These are phyloP conservation scores for Rhizoclosmatium globosum DNA, from an alignment of 192 early-diverging fungal species.

Conservation along the genomic window DNA sequence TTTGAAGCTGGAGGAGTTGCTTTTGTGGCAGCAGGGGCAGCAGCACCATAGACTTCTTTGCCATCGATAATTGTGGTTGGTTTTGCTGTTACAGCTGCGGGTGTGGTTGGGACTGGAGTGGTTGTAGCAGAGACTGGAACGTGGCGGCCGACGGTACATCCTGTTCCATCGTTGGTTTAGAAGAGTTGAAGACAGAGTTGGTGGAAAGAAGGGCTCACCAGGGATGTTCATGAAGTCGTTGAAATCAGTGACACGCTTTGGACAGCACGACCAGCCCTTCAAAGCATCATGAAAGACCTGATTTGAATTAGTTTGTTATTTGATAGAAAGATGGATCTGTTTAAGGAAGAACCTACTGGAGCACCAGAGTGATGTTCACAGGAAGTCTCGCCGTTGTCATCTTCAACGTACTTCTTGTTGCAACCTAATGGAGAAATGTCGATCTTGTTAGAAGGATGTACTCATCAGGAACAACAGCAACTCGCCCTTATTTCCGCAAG, in stretches of 20 bases:
- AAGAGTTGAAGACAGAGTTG: not conserved
- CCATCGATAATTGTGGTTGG: slow-evolving; percentile 49
- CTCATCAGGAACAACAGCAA: not conserved
- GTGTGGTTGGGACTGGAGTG: slow-evolving; percentile 43
- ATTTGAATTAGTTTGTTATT: not conserved
- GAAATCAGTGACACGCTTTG: slow-evolving; percentile 87
- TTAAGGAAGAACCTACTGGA: slow-evolving; percentile 60
- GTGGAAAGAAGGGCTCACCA: not conserved
- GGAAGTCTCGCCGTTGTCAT: slow-evolving; percentile 75
- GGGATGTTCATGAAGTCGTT: slow-evolving; percentile 85
- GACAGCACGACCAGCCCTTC: slow-evolving; percentile 93
- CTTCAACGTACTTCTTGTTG: slow-evolving; percentile 81
- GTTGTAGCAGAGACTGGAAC: slow-evolving; percentile 40
- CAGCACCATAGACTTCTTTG: slow-evolving; percentile 49
- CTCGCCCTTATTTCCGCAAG: not conserved
- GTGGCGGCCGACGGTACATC: slow-evolving; percentile 87
- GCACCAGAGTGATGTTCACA: slow-evolving; percentile 89
- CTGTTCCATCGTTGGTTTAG: slow-evolving; percentile 45
- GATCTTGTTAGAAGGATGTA: not conserved
- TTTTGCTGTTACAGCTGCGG: slow-evolving; percentile 1
- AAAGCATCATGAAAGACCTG: slow-evolving; percentile 88
- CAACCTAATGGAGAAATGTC: slow-evolving; percentile 64
- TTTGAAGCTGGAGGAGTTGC: slow-evolving; percentile 1
- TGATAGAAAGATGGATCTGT: not conserved
- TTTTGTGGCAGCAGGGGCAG: not conserved